Evolutionary conservation across 768 basidiomycete species (phyloP).

Genomic region (Phylloporus rhodoxanthus): DNA sequence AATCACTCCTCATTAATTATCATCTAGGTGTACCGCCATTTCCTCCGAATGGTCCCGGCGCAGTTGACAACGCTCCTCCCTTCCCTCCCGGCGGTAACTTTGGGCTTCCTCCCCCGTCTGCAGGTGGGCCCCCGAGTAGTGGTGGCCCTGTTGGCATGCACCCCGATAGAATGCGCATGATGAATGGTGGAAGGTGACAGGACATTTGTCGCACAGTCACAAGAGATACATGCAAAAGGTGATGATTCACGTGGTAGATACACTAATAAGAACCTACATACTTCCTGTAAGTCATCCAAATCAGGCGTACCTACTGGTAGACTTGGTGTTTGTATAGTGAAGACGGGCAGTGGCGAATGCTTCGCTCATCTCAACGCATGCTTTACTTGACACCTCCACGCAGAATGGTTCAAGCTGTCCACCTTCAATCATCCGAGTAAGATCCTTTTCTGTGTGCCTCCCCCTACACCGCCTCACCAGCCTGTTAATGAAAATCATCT

Average conservation of each 20-base stretch:
- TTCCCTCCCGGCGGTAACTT: conserved; percentile 30
- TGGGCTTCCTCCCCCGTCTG: conserved; percentile 37
- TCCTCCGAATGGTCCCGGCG: conserved; percentile 38
- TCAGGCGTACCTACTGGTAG: neutral
- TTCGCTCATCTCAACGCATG: conserved; percentile 15
- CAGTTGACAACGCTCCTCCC: conserved; percentile 27
- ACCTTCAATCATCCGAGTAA: conserved; percentile 34
- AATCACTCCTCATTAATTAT: conserved; percentile 1
- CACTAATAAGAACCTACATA: neutral
- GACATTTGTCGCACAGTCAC: neutral
- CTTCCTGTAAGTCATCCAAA: too few relatives aligned
- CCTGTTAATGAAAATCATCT: conserved; percentile 32
- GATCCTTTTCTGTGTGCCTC: conserved; percentile 28
- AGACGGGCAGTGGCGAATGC: conserved; percentile 21
- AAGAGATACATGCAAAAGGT: neutral
- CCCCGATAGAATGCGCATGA: conserved; percentile 79
- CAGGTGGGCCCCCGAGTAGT: conserved; percentile 30
- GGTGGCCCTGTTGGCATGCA: conserved; percentile 68
- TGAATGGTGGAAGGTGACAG: conserved; percentile 37
- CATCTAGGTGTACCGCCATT: conserved; percentile 43
- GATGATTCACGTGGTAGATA: neutral
- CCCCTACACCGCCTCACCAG: conserved; percentile 33
- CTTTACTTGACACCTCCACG: conserved; percentile 31
- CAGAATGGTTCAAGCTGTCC: conserved; percentile 44
- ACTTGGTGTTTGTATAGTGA: conserved; percentile 10